Base-by-base conservation (phyloP, 208 protist species). In the Trypanosoma scelopori region DNA sequence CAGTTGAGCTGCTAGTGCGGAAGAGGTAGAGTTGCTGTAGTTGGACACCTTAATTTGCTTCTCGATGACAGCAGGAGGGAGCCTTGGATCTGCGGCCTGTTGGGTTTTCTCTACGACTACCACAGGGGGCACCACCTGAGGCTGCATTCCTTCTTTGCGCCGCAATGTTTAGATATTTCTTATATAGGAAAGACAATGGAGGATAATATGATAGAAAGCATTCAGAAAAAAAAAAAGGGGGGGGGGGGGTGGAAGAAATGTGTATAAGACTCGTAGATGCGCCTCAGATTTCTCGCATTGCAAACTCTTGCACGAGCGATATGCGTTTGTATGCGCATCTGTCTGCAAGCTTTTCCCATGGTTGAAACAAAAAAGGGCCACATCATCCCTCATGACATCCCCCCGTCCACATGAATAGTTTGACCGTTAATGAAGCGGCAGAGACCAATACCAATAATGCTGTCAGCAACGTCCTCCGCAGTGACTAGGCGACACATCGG, bases 381-480 rank as follows among this genome's bases (percentile, higher is more conserved):
- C 11, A 16, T 7, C 15, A 15, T 16, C 9, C 1, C 13, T 84
- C 52, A 93, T 0, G 71, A 82, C 27, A 78, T 16, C 5, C 92
- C 92, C 5, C 92, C 92, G 62, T 96, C 86, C 4, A 96, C 84
- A 30, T 55, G 28, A 25, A 97, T 81, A 1, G 82, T 91, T 45
- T 95, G 86, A 0, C 92, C 90, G 60, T 78, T 97, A 50, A 97
- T 77, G 69, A 84, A 95, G 11, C 73, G 68, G 28, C 80, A 91
- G 7, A 82, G 55, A 32, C 62, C 65, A 5, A 84, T 60, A 37
- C 71, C 70, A 41, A 91, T 69, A 4, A 89, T 79, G 7, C 79
- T 84, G 27, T 95, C 88, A 0, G 81, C 86, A 16, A 97, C 82
- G 30, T 97, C 92, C 25, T 88, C 75, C 25, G 65, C 71, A 28